Evolutionary conservation across 2,329 filamentous ascomycete genomes (phyloP).

Genomic region (Xylariales sp.): DNA sequence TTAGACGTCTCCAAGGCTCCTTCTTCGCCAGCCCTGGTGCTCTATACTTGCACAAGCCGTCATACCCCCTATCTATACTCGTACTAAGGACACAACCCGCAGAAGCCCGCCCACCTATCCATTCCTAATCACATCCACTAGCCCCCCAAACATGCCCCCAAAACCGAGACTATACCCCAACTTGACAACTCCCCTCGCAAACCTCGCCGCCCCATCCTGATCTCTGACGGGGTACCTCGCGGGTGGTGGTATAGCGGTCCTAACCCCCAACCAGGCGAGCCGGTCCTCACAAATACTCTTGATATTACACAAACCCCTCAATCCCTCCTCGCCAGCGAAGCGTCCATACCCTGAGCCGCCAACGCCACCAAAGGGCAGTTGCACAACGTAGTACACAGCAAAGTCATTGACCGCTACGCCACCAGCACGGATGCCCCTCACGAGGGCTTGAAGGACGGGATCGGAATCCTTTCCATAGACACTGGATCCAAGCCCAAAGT

Average conservation of each 20-base stretch:
- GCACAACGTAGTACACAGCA: slow-evolving; percentile 85
- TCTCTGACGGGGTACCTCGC: slow-evolving; percentile 76
- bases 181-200: slow-evolving; percentile 56
- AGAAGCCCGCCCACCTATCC: too few relatives aligned
- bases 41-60: too few relatives aligned
- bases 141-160: slow-evolving; percentile 33
- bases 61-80: too few relatives aligned
- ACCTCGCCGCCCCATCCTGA: slow-evolving; percentile 60
- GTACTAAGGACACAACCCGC: too few relatives aligned
- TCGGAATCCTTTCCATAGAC: slow-evolving; percentile 71
- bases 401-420: slow-evolving; percentile 98
- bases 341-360: slow-evolving; percentile 86
- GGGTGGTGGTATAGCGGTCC: slow-evolving; percentile 74
- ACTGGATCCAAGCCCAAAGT: slow-evolving; percentile 82
- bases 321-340: slow-evolving; percentile 86
- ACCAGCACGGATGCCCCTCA: slow-evolving; percentile 68
- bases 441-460: slow-evolving; percentile 57
- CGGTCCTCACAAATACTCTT: slow-evolving; percentile 84
- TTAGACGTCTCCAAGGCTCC: too few relatives aligned
- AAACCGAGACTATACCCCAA: slow-evolving; percentile 50
- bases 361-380: slow-evolving; percentile 91
- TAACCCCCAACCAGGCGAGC: slow-evolving; percentile 52
- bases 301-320: slow-evolving; percentile 77
- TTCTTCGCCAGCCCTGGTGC: too few relatives aligned
- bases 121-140: slow-evolving; percentile 24